Percentiles rank a stretch among this genome's conserved stretches.
phyloP scores from a whole-genome alignment of 1,139 yeast genomes.

The Taphrina pruni region DNA sequence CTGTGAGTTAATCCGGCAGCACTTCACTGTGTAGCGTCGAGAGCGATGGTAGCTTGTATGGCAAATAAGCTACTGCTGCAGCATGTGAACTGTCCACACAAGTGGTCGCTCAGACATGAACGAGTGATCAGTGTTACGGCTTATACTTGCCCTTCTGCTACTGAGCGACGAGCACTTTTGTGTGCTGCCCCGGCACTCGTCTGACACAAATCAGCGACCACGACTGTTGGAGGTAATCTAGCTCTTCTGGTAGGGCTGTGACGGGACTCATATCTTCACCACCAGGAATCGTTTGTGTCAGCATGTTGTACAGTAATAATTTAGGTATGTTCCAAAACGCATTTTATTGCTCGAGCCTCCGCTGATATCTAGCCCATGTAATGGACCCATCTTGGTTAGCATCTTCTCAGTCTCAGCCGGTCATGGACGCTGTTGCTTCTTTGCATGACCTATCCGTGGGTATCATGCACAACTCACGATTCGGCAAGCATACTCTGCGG shows the following conservation, averaged over 20 bases:
- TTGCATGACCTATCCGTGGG: background rate
- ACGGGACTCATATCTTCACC: too few species aligned
- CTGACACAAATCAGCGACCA: background rate
- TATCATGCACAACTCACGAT: background rate
- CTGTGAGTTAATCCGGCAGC: background rate
- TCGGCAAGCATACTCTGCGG: background rate
- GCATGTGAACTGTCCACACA: background rate
- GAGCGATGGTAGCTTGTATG: background rate
- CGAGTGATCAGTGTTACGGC: background rate
- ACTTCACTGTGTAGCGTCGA: background rate
- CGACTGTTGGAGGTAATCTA: background rate
- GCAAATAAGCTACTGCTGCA: background rate
- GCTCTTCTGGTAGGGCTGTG: too few species aligned
- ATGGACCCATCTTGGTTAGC: constrained; percentile 5
- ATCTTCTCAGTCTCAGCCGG: background rate
- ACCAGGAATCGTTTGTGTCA: background rate
- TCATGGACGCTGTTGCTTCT: background rate
- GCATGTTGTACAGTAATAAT: constrained; percentile 1
- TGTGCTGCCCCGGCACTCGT: background rate
- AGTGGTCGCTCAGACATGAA: too few species aligned
- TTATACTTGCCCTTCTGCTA: background rate
- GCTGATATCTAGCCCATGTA: background rate
- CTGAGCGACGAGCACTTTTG: background rate
- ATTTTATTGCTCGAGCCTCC: background rate
- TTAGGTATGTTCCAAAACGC: background rate